These are phyloP conservation scores for Colletotrichum liaoningense DNA, from an alignment of 2,329 filamentous ascomycete species.

Conservation along the genomic window DNA sequence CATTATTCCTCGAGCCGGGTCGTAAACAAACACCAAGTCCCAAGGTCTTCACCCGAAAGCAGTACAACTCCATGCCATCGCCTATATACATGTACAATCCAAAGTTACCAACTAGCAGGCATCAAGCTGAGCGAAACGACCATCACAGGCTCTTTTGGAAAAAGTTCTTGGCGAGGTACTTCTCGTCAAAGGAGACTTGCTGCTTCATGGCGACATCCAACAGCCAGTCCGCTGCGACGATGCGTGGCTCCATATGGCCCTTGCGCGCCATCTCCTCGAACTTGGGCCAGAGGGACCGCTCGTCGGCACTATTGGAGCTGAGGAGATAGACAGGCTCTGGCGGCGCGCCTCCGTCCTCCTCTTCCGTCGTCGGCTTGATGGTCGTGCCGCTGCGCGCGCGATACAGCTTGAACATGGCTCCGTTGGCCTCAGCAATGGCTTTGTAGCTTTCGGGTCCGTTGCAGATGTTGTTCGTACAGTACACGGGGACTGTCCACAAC, in stretches of 20 bases:
- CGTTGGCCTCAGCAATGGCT: conserved; percentile 88
- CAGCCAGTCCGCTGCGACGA: conserved; percentile 91
- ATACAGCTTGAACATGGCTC: conserved; percentile 84
- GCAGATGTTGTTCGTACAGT: conserved; percentile 82
- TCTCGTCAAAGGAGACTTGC: conserved; percentile 74
- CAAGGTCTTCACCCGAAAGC: not conserved
- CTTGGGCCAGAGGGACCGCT: conserved; percentile 80
- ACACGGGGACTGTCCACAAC: conserved; percentile 81
- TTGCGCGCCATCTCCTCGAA: conserved; percentile 84
- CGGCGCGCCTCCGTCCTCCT: conserved; percentile 70
- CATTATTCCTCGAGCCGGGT: conserved; percentile 10
- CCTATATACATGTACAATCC: conserved; percentile 3
- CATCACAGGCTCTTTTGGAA: conserved; percentile 40
- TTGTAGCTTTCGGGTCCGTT: conserved; percentile 89
- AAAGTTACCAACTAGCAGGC: not conserved
- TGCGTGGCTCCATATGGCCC: conserved; percentile 81
- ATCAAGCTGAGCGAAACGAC: not conserved
- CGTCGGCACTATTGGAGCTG: conserved; percentile 73
- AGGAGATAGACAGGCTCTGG: conserved; percentile 86
- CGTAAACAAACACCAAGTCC: conserved; percentile 4
- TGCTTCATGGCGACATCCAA: conserved; percentile 91
- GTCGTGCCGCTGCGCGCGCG: conserved; percentile 77
- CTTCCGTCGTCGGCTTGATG: conserved; percentile 70
- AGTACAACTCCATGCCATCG: conserved; percentile 14
- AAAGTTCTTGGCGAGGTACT: conserved; percentile 66